Base-by-base conservation (phyloP, 805 yeast genomes). In the Diddensiella caesifluorescens region DNA sequence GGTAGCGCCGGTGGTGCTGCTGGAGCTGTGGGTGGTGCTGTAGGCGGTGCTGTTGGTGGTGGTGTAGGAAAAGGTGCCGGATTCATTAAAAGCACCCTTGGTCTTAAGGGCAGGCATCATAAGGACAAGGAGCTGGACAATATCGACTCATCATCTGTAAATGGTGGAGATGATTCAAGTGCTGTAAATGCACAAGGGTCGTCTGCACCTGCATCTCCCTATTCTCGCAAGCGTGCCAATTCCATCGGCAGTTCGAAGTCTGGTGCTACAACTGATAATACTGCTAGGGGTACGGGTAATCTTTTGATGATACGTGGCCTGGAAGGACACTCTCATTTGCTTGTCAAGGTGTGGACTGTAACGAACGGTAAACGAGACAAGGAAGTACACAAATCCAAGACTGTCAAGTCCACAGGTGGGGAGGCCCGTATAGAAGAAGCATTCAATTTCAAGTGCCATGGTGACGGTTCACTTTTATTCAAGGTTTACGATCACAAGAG, bases 401-500 rank as follows among this genome's bases (percentile, higher is more conserved):
- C 70, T 16, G 57, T 65, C 41, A 84, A 83, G 53, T 62, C 73
- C 10, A 62, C 64, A 5, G 64, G 65, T 5, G 80, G 79, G 22
- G 49, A 54, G 28, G 53, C 59, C n/a, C 41, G 46, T 6, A 34
- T 57, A 25, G 57, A 77, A 45, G 95, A 86, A 56, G 67, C 78
- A 16, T 68, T 73, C 46, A 69, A 79, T 3, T 83, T 89, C 67
- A 78, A 74, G 54, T 80, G 90, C 4, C 68, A 80, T 3, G 62
- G 79, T 3, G 80, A 74, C 7, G 79, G 80, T 3, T 71, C 67
- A 41, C 54, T 89, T 31, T 65, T 75, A 2, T 75, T 90, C 54
- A 69, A 70, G 30, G 75, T 85, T 21, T 68, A 76, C 31, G 77
- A 79, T 25, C 83, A 76, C 55, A 92, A 84, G 58, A 73, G 77